phyloP scores from a whole-genome alignment of 352 stramenopile species.

The Thalassiosira hispida region DNA sequence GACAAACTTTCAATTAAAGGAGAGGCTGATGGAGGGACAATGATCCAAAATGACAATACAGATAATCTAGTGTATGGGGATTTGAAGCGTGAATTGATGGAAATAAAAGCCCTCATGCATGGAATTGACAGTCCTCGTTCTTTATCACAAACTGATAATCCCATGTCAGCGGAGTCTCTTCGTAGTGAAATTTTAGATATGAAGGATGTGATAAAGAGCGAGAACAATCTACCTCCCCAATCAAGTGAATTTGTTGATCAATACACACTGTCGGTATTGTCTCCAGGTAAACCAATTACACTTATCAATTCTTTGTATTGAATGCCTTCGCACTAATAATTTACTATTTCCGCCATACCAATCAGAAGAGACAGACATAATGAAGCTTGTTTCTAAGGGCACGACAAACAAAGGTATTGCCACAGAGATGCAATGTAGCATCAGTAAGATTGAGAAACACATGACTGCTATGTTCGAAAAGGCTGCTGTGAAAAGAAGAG shows the following conservation, averaged over 20 bases:
- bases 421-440: slow-evolving; percentile 30
- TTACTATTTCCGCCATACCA: slow-evolving; percentile 8
- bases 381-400: slow-evolving; percentile 61
- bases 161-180: slow-evolving; percentile 20
- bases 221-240: slow-evolving; percentile 27
- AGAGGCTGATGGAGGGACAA: background rate
- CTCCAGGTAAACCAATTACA: slow-evolving; percentile 8
- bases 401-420: slow-evolving; percentile 71
- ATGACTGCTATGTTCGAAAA: slow-evolving; percentile 28
- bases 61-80: slow-evolving; percentile 14
- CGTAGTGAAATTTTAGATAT: slow-evolving; percentile 29
- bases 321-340: background rate
- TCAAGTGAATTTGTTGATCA: background rate
- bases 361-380: slow-evolving; percentile 57
- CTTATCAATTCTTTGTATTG: background rate
- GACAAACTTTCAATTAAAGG: slow-evolving; percentile 17
- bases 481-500: slow-evolving; percentile 17
- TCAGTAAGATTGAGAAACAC: slow-evolving; percentile 38
- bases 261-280: slow-evolving; percentile 12
- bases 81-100: slow-evolving; percentile 40
- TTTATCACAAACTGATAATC: background rate
- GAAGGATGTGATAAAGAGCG: slow-evolving; percentile 24
- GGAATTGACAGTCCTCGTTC: background rate
- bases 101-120: slow-evolving; percentile 44
- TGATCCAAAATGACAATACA: slow-evolving; percentile 2